Percentiles rank a stretch among this genome's conserved stretches.
Conservation (phyloP, 1,139 yeast species). For the Diutina ranongensis region DNA sequence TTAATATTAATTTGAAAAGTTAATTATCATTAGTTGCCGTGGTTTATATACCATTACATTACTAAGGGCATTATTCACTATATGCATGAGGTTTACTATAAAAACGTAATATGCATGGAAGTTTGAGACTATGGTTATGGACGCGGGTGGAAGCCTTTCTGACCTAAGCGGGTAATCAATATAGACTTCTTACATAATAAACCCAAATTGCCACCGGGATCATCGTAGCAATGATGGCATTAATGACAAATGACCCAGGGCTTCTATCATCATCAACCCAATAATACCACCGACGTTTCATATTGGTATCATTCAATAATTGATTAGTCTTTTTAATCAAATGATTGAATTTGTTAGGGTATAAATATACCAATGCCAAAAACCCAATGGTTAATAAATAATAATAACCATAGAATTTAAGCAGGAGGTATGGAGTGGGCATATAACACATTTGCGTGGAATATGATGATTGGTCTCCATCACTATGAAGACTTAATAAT, state of each 20-base stretch:
- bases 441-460: constrained; percentile 55
- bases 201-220: neutral
- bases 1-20: no score
- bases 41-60: no score
- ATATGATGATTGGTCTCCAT: constrained; percentile 12
- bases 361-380: neutral
- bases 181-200: constrained; percentile 1
- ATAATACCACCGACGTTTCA: constrained; percentile 4
- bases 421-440: constrained; percentile 56
- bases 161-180: neutral
- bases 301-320: neutral
- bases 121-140: no score
- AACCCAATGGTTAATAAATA: neutral
- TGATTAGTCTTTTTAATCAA: neutral
- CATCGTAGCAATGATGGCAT: neutral
- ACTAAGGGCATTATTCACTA: no score
- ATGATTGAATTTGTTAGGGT: neutral
- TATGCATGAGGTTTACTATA: no score
- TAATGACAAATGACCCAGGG: neutral
- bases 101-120: no score
- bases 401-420: constrained; percentile 24
- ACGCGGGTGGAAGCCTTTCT: no score
- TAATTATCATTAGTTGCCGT: no score
- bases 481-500: constrained; percentile 47
- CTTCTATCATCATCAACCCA: constrained; percentile 1